These are phyloP conservation scores for Scutellospora calospora DNA, from an alignment of 371 early-diverging fungal genomes.

Conservation along the genomic window DNA sequence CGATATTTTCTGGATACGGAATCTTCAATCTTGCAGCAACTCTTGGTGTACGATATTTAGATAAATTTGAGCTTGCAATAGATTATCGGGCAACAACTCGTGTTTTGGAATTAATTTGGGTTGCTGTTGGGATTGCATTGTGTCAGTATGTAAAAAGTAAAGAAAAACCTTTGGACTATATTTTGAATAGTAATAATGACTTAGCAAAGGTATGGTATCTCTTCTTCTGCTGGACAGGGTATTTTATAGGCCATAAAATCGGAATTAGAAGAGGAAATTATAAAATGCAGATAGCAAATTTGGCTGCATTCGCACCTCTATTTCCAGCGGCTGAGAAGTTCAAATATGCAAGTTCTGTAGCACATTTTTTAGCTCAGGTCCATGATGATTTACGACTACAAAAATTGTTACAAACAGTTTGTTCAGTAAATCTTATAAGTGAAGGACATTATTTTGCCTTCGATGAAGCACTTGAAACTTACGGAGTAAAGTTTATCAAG, in stretches of 20 bases:
- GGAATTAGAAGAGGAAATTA: conserved; percentile 23
- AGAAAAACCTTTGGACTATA: not conserved
- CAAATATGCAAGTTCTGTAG: conserved; percentile 3
- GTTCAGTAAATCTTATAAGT: conserved; percentile 10
- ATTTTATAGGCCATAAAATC: not conserved
- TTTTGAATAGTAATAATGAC: conserved; percentile 11
- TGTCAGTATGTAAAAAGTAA: not conserved
- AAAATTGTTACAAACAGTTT: conserved; percentile 6
- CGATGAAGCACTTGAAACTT: conserved; percentile 15
- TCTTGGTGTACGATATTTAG: not conserved
- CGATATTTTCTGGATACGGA: conserved; percentile 8
- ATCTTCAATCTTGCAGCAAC: not conserved
- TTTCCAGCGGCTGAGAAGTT: not conserved
- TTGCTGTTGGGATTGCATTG: conserved; percentile 7
- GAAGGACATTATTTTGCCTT: conserved; percentile 7
- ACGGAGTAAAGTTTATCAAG: not conserved
- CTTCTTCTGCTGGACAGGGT: conserved; percentile 1
- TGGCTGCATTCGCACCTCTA: conserved; percentile 2
- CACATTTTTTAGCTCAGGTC: not conserved
- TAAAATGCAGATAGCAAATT: conserved; percentile 26
- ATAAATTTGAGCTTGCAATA: not conserved
- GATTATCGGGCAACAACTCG: conserved; percentile 2
- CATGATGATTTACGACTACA: not conserved
- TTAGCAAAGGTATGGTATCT: conserved; percentile 12
- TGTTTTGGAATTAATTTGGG: conserved; percentile 32